phyloP scores from a whole-genome alignment of 2,329 filamentous ascomycete genomes.

The Dactylonectria macrodidyma region DNA sequence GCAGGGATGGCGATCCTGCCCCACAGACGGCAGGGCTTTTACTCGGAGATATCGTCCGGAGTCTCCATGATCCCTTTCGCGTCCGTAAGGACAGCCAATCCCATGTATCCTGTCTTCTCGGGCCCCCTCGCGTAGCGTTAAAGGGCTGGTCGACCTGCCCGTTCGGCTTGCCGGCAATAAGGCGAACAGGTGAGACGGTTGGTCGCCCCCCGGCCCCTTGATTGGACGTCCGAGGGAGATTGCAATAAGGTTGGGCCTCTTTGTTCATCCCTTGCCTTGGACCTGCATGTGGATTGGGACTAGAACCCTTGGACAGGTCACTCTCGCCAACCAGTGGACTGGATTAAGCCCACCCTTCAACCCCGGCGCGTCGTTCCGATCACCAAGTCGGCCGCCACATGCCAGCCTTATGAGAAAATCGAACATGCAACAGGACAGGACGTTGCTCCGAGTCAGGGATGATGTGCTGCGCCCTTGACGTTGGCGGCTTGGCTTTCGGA shows the following conservation, averaged over 20 bases:
- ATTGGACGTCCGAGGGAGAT: conserved; percentile 14
- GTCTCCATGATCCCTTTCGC: conserved; percentile 9
- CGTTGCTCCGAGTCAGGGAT: conserved; percentile 22
- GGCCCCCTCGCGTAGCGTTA: background rate
- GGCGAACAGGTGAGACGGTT: conserved; percentile 6
- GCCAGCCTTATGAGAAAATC: conserved; percentile 32
- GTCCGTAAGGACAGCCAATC: background rate
- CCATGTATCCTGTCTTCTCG: too few relatives aligned
- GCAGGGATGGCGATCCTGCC: conserved; percentile 7
- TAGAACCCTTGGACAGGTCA: conserved; percentile 4
- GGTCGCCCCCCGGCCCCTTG: background rate
- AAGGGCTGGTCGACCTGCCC: background rate
- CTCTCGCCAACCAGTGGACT: conserved; percentile 15
- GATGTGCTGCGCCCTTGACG: conserved; percentile 10
- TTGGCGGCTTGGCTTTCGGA: conserved; percentile 28
- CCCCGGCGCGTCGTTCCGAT: conserved; percentile 27
- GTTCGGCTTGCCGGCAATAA: background rate
- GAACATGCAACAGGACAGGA: background rate
- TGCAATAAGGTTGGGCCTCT: conserved; percentile 6
- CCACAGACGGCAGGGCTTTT: background rate
- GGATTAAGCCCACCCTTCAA: background rate
- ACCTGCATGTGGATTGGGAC: conserved; percentile 15
- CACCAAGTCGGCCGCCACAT: conserved; percentile 34
- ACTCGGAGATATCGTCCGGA: background rate
- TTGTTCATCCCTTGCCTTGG: background rate